These are phyloP conservation scores for Saccharomycopsis babjevae DNA, from an alignment of 805 yeast genomes.

Conservation along the genomic window DNA sequence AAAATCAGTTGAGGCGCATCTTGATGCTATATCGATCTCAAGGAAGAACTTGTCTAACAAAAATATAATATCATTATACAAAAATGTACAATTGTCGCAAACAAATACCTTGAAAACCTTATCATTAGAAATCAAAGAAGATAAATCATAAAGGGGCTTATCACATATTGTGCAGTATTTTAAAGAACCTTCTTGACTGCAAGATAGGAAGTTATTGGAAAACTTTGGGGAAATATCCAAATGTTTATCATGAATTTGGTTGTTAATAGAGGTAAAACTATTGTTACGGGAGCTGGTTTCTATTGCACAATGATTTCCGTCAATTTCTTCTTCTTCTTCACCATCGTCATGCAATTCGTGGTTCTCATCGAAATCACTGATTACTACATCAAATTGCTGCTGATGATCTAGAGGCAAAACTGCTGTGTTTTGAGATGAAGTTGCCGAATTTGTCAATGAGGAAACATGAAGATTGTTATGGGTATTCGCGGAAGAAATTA, in stretches of 20 bases:
- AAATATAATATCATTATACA: slow-evolving; percentile 12
- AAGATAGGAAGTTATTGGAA: slow-evolving; percentile 3
- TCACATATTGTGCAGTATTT: slow-evolving; percentile 58
- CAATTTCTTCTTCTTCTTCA: background rate
- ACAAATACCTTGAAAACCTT: slow-evolving; percentile 14
- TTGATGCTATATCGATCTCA: slow-evolving; percentile 1
- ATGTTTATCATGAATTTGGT: background rate
- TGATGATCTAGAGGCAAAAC: background rate
- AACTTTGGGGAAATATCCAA: background rate
- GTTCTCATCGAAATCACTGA: background rate
- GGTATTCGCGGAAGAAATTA: background rate
- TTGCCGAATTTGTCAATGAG: background rate
- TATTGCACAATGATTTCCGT: background rate
- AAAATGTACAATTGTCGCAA: slow-evolving; percentile 14
- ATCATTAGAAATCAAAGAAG: slow-evolving; percentile 26
- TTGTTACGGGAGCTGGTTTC: slow-evolving; percentile 8
- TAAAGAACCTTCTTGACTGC: slow-evolving; percentile 20
- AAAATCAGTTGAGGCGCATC: background rate
- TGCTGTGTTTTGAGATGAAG: background rate
- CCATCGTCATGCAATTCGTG: background rate
- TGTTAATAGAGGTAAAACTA: background rate
- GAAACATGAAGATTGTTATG: background rate
- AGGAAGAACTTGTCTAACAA: slow-evolving; percentile 7
- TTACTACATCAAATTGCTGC: background rate
- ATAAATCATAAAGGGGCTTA: slow-evolving; percentile 53